phyloP scores from a whole-genome alignment of 1,139 yeast genomes.

The Hyphopichia khmerensis region DNA sequence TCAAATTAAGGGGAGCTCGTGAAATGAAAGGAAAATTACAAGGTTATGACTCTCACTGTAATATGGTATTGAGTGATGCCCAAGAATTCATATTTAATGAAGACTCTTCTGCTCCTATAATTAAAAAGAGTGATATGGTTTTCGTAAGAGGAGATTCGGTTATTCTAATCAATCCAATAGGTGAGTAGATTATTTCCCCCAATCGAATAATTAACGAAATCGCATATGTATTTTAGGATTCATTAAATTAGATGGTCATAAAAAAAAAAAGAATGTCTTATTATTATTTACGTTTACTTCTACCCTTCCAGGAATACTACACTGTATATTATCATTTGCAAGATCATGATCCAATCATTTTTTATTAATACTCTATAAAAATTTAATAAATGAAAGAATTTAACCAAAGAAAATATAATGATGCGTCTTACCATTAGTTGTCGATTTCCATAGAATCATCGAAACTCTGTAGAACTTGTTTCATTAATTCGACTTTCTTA shows the following conservation, averaged over 20 bases:
- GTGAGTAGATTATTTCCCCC: constrained; percentile 10
- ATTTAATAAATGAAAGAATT: background rate
- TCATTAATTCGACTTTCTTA: constrained; percentile 26
- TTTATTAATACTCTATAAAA: background rate
- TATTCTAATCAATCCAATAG: constrained; percentile 62
- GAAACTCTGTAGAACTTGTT: constrained; percentile 14
- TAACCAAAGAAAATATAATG: too few relatives aligned
- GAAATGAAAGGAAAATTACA: constrained; percentile 89
- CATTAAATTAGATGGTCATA: too few relatives aligned
- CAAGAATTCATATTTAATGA: constrained; percentile 72
- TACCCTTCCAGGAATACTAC: background rate
- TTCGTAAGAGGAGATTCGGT: constrained; percentile 97
- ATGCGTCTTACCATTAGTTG: constrained; percentile 3
- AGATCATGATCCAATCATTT: background rate
- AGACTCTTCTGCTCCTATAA: constrained; percentile 45
- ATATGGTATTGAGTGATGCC: constrained; percentile 92
- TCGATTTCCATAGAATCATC: constrained; percentile 8
- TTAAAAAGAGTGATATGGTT: constrained; percentile 79
- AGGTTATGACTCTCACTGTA: constrained; percentile 96
- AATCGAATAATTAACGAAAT: too few relatives aligned
- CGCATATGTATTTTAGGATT: too few relatives aligned
- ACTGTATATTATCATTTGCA: background rate
- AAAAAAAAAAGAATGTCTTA: too few relatives aligned
- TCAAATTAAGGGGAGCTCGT: constrained; percentile 94
- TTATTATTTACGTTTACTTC: background rate